phyloP scores from a whole-genome alignment of 1,284 basidiomycete species.

The Trichosporon faecale region DNA sequence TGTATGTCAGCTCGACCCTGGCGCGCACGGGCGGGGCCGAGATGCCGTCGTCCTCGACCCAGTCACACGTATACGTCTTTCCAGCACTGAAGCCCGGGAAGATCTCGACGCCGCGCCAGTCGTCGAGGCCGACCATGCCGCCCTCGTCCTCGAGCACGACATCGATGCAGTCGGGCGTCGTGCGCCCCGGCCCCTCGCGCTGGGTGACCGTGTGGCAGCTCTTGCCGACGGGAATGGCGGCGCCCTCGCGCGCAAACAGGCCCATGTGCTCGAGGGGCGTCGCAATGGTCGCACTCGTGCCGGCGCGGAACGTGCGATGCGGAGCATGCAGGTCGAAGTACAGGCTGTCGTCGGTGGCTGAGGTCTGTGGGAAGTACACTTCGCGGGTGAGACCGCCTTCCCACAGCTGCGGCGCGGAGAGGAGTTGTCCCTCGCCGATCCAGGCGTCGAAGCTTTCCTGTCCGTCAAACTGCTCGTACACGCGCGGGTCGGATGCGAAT shows the following conservation, averaged over 20 bases:
- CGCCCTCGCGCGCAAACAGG: conserved; percentile 51
- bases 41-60: conserved; percentile 55
- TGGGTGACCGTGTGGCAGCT: conserved; percentile 50
- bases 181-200: conserved; percentile 37
- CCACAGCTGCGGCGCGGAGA: conserved; percentile 48
- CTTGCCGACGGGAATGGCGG: conserved; percentile 53
- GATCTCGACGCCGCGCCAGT: conserved; percentile 52
- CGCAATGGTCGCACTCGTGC: conserved; percentile 39
- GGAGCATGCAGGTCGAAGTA: conserved; percentile 45
- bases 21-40: conserved; percentile 41
- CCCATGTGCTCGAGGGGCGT: conserved; percentile 52
- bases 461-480: conserved; percentile 51
- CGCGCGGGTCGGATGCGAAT: conserved; percentile 49
- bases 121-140: conserved; percentile 50
- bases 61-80: conserved; percentile 32
- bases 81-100: conserved; percentile 43
- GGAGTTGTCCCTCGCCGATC: conserved; percentile 51
- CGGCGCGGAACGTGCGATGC: conserved; percentile 31
- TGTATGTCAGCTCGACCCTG: conserved; percentile 43
- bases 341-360: conserved; percentile 28
- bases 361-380: conserved; percentile 51
- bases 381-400: conserved; percentile 42
- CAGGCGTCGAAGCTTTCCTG: conserved; percentile 54
- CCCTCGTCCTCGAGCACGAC: conserved; percentile 47
- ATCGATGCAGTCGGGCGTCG: conserved; percentile 50